Evolutionary conservation across 1,139 yeast genomes (phyloP), one percentile per base, ranked within the genome.

Genomic region (Hansenula lynferdii): DNA sequence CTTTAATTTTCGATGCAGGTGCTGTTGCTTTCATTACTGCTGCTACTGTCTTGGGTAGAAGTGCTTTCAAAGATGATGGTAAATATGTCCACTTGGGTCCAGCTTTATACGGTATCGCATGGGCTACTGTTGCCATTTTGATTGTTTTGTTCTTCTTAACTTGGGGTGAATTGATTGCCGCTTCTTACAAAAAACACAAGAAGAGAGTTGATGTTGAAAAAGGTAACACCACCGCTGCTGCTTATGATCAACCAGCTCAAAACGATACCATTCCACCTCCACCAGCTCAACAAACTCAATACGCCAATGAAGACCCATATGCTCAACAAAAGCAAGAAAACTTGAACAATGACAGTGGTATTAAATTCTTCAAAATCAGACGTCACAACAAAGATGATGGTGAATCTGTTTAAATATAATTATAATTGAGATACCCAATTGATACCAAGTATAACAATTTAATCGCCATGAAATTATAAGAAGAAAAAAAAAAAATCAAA

Each of bases 301-400:
- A 43, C 19, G 47, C 47, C 16, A 42, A 43, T 24, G 58, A 50
- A 17, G 55, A 49, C 22, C 50, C 56, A 28, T 51, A 51, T 30
- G 49, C 55, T 27, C 51, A 46, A 37, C 53, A 56, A 39, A 49
- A 50, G n/a, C 58, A 57, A 37, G 52, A 49, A 17, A 43, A 56
- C 23, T 38, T 50, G 27, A 47, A 38, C 21, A 55, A 53, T 34
- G 76, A 75, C 50, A 80, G 84, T 35, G 92, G 90, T 40, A 82
- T 83, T 53, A 79, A 85, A 62, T 83, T 83, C 64, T 83, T 83
- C 69, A 81, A 80, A 56, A 80, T 83, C 45, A 80, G 81, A 65
- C 80, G 87, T 69, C 56, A 58, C 34, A 77, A 77, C 60, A 71
- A 75, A 52, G 73, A 73, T 57, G 68, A 65, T 35, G 64, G 72